Percentiles rank a stretch among this genome's conserved stretches.
Conservation (phyloP, 345 rosid species). For the Dimocarpus longan region DNA sequence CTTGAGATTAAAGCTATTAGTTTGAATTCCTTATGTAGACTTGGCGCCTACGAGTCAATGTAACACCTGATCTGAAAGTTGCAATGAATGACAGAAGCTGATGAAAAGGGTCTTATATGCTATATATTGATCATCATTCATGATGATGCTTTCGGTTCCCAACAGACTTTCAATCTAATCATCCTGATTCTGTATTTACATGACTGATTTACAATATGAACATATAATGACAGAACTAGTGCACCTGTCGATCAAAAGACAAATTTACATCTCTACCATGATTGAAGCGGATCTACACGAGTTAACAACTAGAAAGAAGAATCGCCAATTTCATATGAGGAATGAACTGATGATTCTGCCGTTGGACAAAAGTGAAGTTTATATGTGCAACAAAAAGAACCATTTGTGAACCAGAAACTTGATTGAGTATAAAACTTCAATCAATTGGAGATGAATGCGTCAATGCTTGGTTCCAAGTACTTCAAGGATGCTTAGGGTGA, state of each 20-base stretch:
- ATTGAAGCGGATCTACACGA: not conserved
- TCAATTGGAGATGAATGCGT: not conserved
- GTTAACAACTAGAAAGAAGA: not conserved
- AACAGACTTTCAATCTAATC: not conserved
- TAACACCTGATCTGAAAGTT: too few species aligned
- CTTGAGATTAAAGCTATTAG: not conserved
- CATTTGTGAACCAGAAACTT: not conserved
- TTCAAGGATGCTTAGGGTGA: constrained; percentile 6
- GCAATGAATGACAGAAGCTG: not conserved
- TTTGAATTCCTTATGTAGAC: not conserved
- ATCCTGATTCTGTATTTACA: not conserved
- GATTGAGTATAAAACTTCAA: not conserved
- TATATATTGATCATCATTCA: not conserved
- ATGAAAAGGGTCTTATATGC: not conserved
- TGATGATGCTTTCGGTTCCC: not conserved
- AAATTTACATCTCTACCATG: not conserved
- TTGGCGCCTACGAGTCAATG: too few species aligned
- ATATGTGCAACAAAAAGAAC: not conserved
- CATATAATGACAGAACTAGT: not conserved
- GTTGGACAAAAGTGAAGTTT: not conserved
- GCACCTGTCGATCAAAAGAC: not conserved
- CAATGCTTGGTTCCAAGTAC: not conserved
- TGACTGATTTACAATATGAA: not conserved
- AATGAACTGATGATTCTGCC: not conserved
- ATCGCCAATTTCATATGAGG: not conserved